A percentile compares a stretch with the other conserved stretches of the same genome.
These are phyloP conservation scores for Talaromyces sp. DNA, from an alignment of 2,329 filamentous ascomycete species.

Conservation along the genomic window DNA sequence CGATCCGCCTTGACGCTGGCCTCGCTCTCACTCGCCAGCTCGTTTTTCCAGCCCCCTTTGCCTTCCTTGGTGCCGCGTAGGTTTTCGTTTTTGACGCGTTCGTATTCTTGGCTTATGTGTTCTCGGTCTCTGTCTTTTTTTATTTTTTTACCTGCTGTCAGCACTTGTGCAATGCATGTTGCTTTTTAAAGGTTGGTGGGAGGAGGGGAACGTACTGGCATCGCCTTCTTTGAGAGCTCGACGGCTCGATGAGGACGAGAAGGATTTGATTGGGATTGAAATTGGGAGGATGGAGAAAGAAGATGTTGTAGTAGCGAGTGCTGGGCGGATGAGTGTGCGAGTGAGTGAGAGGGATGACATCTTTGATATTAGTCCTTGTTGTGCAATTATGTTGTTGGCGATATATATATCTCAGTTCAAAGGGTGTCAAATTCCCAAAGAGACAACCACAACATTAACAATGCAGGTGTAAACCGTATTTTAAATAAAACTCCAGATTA, in stretches of 20 bases:
- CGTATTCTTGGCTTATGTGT: constrained; percentile 39
- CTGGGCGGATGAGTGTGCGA: background rate
- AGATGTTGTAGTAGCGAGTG: background rate
- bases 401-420: background rate
- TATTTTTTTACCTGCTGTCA: too few species aligned
- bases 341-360: background rate
- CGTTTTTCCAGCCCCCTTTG: constrained; percentile 68
- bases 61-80: constrained; percentile 50
- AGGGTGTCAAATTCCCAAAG: too few species aligned
- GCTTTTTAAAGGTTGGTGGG: too few species aligned
- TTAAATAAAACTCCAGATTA: background rate
- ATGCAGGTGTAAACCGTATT: background rate
- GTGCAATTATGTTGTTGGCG: too few species aligned
- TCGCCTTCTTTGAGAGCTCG: background rate
- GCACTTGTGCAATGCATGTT: too few species aligned
- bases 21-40: constrained; percentile 73
- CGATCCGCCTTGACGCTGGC: constrained; percentile 65
- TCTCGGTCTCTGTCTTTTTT: constrained; percentile 33
- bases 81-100: constrained; percentile 58
- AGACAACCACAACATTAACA: background rate
- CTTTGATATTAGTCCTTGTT: background rate
- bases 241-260: background rate
- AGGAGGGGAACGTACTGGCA: background rate
- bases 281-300: background rate
- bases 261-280: background rate